Percentiles rank a stretch among this genome's conserved stretches.
Conservation (phyloP, 129 eudicot species). For the Helianthus tuberosus region DNA sequence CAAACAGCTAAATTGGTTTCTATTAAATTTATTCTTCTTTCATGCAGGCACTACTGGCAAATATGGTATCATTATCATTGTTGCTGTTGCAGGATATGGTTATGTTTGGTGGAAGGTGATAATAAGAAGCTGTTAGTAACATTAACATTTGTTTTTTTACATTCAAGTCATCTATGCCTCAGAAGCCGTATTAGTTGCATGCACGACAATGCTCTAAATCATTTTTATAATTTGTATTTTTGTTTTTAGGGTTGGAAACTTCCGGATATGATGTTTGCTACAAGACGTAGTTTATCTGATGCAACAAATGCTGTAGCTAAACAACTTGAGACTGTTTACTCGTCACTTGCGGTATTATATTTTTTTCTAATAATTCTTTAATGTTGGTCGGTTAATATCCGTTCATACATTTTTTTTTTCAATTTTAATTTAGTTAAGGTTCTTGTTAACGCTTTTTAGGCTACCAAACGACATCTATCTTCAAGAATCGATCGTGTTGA, state of each 20-base stretch:
- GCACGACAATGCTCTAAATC: too few species aligned
- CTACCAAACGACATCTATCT: conserved; percentile 65
- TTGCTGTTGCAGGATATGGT: conserved; percentile 77
- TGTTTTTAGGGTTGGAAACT: conserved; percentile 88
- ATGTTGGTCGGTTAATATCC: too few species aligned
- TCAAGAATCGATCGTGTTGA: conserved; percentile 70
- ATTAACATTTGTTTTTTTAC: too few species aligned
- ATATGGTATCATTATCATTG: conserved; percentile 59
- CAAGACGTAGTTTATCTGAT: conserved; percentile 75
- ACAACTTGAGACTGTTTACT: conserved; percentile 80
- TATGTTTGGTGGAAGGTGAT: conserved; percentile 99
- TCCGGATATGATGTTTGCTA: conserved; percentile 90
- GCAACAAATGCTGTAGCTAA: conserved; percentile 73
- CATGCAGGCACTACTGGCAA: conserved; percentile 23
- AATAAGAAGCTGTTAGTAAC: neutral
- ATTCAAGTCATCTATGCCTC: too few species aligned
- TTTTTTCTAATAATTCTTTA: neutral
- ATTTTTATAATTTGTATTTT: neutral
- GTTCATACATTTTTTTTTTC: neutral
- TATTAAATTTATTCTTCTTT: too few species aligned
- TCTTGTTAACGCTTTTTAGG: conserved; percentile 45
- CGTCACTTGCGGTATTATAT: conserved; percentile 55
- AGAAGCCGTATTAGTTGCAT: too few species aligned
- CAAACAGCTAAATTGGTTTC: neutral
- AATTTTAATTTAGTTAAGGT: neutral